Evolutionary conservation across 2,329 filamentous ascomycete species (phyloP), one percentile per base, ranked within the genome.

Genomic region (Alternaria infectoria): DNA sequence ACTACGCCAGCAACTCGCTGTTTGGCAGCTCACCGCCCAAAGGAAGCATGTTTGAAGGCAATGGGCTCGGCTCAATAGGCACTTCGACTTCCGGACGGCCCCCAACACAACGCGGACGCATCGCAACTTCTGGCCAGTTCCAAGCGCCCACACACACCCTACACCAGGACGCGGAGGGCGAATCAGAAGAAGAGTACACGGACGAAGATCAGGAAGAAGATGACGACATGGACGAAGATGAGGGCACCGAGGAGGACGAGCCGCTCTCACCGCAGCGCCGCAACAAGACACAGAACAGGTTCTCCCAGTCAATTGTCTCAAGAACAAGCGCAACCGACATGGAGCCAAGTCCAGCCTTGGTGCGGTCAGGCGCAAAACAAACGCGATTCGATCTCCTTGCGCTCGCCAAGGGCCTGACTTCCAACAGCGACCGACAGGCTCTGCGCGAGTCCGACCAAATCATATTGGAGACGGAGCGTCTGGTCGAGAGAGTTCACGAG

Each of bases 391-490:
- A 88, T 47, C 91, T 93, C 73, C 86, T 89, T 5, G 83, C 86
- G 7, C 88, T 97, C 62, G 92, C 92, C 28, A 91, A 90, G 75
- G 89, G 90, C 64, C 80, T 94, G 10, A 90, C 83, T 76, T 82
- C 78, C 76, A 87, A 76, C 78, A 85, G 80, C 46, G 86, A 86
- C 36, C 82, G 86, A 32, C 88, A 91, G 1, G 73, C 81, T 17
- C 82, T 96, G 49, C 84, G 84, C 5, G 95, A 97, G 79, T 83
- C 89, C 2, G 88, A 90, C 64, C 85, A 89, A 49, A 79, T 97
- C 19, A 88, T 97, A 49, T 81, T 96, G 32, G 85, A 87, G 52
- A 96, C 92, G 11, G 94, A 97, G 76, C 85, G 88, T 43, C 81
- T 93, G 44, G 82, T 97, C 57, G 76, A 77, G 26, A 75, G 73